phyloP scores from a whole-genome alignment of 1,139 yeast genomes.

The Scheffersomyces insectosa region DNA sequence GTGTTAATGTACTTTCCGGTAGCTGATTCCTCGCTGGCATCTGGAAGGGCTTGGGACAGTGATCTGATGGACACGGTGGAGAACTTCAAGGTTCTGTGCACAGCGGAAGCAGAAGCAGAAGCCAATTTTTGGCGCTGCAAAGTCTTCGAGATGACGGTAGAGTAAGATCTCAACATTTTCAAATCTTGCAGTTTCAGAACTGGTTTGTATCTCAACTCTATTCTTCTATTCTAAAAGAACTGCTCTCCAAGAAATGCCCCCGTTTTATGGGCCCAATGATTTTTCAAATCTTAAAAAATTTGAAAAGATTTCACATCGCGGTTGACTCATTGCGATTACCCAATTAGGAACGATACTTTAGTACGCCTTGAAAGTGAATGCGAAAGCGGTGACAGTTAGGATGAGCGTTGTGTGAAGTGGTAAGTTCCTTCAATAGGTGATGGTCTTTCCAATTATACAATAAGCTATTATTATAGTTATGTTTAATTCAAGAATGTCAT shows the following conservation, averaged over 20 bases:
- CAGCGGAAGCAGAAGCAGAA: neutral
- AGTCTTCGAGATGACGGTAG: slow-evolving; percentile 10
- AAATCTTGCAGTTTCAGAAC: too few relatives aligned
- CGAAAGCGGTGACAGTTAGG: neutral
- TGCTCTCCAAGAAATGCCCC: too few relatives aligned
- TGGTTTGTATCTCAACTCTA: too few relatives aligned
- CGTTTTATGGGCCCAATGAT: too few relatives aligned
- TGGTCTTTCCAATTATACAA: too few relatives aligned
- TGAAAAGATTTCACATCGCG: slow-evolving; percentile 35
- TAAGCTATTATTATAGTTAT: too few relatives aligned
- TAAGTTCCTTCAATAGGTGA: too few relatives aligned
- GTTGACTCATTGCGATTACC: slow-evolving; percentile 35
- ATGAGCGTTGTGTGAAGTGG: too few relatives aligned
- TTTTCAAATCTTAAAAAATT: neutral
- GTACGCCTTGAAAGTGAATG: neutral
- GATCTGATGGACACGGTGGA: neutral
- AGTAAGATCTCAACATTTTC: slow-evolving; percentile 3
- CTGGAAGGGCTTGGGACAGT: slow-evolving; percentile 7
- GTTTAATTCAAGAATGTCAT: too few relatives aligned
- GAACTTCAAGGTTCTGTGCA: neutral
- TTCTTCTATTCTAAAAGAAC: too few relatives aligned
- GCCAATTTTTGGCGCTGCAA: neutral
- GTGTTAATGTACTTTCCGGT: slow-evolving; percentile 36
- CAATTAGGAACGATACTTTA: slow-evolving; percentile 17
- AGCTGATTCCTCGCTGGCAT: slow-evolving; percentile 18